These are phyloP conservation scores for Crithidia expoeki DNA, from an alignment of 208 protist species.

Conservation along the genomic window DNA sequence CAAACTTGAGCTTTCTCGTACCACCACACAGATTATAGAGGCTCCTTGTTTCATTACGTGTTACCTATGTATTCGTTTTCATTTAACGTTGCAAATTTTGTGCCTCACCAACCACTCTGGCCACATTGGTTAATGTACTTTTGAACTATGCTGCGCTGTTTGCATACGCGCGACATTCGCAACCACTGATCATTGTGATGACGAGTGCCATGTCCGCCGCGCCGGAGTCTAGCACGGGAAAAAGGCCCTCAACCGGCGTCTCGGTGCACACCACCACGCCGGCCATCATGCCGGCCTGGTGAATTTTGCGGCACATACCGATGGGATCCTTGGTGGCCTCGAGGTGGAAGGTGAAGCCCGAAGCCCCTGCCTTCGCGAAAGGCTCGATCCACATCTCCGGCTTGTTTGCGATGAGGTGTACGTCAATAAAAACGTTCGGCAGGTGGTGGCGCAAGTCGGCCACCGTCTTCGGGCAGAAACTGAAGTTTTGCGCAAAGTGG, in stretches of 20 bases:
- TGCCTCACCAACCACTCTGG: too few relatives aligned
- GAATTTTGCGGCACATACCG: constrained; percentile 73
- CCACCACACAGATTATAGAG: too few relatives aligned
- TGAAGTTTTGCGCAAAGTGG: constrained; percentile 98
- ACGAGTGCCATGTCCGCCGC: constrained; percentile 96
- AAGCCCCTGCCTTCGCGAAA: constrained; percentile 86
- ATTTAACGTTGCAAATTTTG: too few relatives aligned
- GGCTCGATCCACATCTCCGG: constrained; percentile 87
- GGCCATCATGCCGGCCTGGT: constrained; percentile 78
- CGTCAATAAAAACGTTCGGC: constrained; percentile 90
- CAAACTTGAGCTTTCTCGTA: too few relatives aligned
- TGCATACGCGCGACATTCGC: constrained; percentile 93
- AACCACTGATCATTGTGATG: constrained; percentile 99
- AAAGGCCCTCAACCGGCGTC: constrained; percentile 63
- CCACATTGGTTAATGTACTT: constrained; percentile 22
- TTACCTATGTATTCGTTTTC: too few relatives aligned
- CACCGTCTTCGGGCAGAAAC: constrained; percentile 93
- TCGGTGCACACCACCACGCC: constrained; percentile 96
- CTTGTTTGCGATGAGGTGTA: constrained; percentile 95
- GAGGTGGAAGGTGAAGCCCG: constrained; percentile 93
- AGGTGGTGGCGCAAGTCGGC: constrained; percentile 85
- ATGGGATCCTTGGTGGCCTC: constrained; percentile 74
- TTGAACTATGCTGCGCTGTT: constrained; percentile 45
- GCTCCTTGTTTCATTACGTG: too few relatives aligned
- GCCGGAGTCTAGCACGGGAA: constrained; percentile 70